A percentile compares a stretch with the other conserved stretches of the same genome.
Conservation (phyloP, 2,329 filamentous ascomycete species). For the Fusarium nygamai region DNA sequence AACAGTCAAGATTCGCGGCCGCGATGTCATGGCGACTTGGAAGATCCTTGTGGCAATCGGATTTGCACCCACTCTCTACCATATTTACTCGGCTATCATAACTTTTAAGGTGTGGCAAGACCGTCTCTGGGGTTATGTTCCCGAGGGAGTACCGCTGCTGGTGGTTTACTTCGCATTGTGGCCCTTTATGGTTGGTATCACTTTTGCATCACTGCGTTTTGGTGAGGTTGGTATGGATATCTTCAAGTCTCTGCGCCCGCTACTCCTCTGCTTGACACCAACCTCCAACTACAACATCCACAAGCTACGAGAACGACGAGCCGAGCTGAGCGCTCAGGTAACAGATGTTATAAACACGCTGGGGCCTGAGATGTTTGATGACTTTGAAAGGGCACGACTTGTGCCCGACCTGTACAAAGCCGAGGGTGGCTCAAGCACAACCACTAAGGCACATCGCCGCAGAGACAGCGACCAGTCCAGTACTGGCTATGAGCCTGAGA, state of each 20-base stretch:
- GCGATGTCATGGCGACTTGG: slow-evolving; percentile 94
- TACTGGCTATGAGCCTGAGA: slow-evolving; percentile 49
- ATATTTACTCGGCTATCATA: slow-evolving; percentile 79
- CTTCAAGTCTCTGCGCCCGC: slow-evolving; percentile 88
- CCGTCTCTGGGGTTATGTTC: slow-evolving; percentile 83
- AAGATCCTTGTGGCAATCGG: slow-evolving; percentile 90
- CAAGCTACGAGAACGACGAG: slow-evolving; percentile 77
- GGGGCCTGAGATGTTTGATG: slow-evolving; percentile 95
- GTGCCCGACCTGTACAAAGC: slow-evolving; percentile 64
- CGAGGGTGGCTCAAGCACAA: slow-evolving; percentile 44
- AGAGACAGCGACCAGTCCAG: slow-evolving; percentile 62
- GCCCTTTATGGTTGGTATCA: slow-evolving; percentile 85
- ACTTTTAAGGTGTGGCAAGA: slow-evolving; percentile 83
- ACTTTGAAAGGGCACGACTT: slow-evolving; percentile 84
- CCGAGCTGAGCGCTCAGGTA: slow-evolving; percentile 80
- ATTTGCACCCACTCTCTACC: slow-evolving; percentile 83
- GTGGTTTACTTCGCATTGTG: slow-evolving; percentile 78
- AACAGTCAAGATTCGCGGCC: slow-evolving; percentile 86
- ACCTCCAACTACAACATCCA: slow-evolving; percentile 85
- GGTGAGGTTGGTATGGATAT: slow-evolving; percentile 99
- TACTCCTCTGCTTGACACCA: slow-evolving; percentile 86
- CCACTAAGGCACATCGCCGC: slow-evolving; percentile 45
- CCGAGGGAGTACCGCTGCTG: slow-evolving; percentile 83
- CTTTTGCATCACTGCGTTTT: slow-evolving; percentile 91
- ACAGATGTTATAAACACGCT: slow-evolving; percentile 94